Conservation (phyloP, 306 rosid species). For the Macrotyloma uniflorum region DNA sequence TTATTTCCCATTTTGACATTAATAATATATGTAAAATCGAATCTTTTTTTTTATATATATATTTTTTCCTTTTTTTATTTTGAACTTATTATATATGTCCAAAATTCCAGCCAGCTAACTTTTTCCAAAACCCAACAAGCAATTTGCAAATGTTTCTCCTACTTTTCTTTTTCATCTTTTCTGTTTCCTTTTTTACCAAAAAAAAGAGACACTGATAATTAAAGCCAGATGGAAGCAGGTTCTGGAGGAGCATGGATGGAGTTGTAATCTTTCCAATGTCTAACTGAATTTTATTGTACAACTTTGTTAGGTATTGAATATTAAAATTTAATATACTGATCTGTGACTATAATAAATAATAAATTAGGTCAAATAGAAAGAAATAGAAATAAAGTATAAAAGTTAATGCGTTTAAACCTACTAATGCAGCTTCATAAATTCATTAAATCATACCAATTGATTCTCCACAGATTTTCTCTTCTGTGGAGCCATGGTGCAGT, state of each 20-base stretch:
- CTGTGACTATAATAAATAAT: not conserved
- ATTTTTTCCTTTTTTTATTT: not conserved
- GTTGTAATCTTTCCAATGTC: not conserved
- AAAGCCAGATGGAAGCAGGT: constrained; percentile 26
- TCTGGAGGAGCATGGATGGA: not conserved
- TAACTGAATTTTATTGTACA: not conserved
- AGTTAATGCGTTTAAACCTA: not conserved
- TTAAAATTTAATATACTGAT: not conserved
- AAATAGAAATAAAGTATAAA: not conserved
- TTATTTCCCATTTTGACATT: constrained; percentile 23
- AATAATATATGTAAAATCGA: constrained; percentile 26
- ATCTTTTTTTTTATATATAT: not conserved
- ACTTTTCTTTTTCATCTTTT: not conserved
- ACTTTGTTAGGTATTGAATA: not conserved
- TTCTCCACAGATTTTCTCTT: not conserved
- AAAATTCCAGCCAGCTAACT: not conserved
- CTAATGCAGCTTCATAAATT: no score
- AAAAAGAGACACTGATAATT: not conserved
- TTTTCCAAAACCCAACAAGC: constrained; percentile 21
- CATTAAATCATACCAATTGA: not conserved
- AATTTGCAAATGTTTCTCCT: constrained; percentile 39
- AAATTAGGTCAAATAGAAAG: not conserved
- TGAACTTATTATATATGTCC: not conserved
- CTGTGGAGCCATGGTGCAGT: not conserved
- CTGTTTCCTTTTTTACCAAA: constrained; percentile 24